Percentiles rank a stretch among this genome's conserved stretches.
phyloP scores from a whole-genome alignment of 441 rosid species.

The Gossypium schwendimanii region DNA sequence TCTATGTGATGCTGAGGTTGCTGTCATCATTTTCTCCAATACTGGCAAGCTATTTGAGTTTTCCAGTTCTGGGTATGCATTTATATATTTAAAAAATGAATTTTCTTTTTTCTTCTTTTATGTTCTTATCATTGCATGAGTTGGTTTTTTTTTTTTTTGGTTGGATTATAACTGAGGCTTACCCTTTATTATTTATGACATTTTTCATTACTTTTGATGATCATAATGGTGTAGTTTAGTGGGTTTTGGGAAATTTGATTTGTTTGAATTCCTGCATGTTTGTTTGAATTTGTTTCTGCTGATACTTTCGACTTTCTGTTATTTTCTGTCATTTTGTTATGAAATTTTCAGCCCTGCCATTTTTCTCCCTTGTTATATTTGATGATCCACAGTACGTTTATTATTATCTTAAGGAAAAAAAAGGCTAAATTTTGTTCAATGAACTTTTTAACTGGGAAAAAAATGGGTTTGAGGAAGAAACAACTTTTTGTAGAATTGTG shows the following conservation, averaged over 20 bases:
- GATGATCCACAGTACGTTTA: not conserved
- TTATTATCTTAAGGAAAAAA: not conserved
- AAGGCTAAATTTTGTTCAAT: no score
- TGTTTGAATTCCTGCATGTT: not conserved
- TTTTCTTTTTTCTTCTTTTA: not conserved
- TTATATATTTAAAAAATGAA: not conserved
- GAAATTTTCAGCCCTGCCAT: not conserved
- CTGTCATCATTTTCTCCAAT: conserved; percentile 83
- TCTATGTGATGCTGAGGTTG: conserved; percentile 95
- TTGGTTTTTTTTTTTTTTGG: not conserved
- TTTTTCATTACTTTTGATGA: not conserved
- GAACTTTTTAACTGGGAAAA: not conserved
- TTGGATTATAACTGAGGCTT: no score
- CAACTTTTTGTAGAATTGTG: not conserved
- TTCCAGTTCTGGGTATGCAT: conserved; percentile 64
- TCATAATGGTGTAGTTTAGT: not conserved
- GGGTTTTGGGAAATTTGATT: not conserved
- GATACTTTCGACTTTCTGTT: not conserved
- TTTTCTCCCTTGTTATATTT: not conserved
- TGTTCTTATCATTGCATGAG: conserved; percentile 28
- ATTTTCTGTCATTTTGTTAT: conserved; percentile 9
- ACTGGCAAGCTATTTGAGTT: conserved; percentile 90
- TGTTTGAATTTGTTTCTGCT: conserved; percentile 14
- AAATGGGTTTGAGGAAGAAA: not conserved
- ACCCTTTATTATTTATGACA: not conserved